Base-by-base conservation (phyloP, 1,139 yeast genomes). In the Suhomyces yuchorum region DNA sequence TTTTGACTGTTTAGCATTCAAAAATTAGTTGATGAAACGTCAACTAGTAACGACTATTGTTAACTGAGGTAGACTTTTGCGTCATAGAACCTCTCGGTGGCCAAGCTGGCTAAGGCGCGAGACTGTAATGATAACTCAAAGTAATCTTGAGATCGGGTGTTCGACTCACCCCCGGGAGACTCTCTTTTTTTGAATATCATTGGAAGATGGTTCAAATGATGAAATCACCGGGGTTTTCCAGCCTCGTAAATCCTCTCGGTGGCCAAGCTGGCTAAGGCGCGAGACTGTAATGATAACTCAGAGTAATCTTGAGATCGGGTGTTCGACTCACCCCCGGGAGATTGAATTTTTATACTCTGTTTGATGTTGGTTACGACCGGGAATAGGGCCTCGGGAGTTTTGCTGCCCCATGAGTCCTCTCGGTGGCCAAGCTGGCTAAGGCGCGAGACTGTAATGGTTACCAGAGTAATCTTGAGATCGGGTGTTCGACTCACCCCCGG, bases 311-410 rank as follows among this genome's bases (percentile, higher is more conserved):
- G 85, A 81, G 86, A 82, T 81, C 88, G 87, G 85, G 87, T 78
- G 88, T 83, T 83, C 88, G 87, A 83, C 81, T 82, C 87, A 78
- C 87, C 84, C 87, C 83, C 85, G 78, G 83, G 87, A 82, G 87
- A 83, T 56, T 65, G n/a, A n/a, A n/a, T n/a, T n/a, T n/a, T n/a
- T n/a, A n/a, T n/a, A n/a, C n/a, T n/a, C n/a, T n/a, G n/a, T n/a
- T n/a, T n/a, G n/a, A n/a, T n/a, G n/a, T n/a, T n/a, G n/a, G n/a
- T n/a, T n/a, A n/a, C n/a, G n/a, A n/a, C n/a, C n/a, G n/a, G n/a
- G n/a, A n/a, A n/a, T n/a, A n/a, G n/a, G n/a, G n/a, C n/a, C n/a
- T n/a, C n/a, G n/a, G n/a, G n/a, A n/a, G n/a, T n/a, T n/a, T n/a
- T n/a, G n/a, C n/a, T n/a, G n/a, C n/a, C n/a, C n/a, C n/a, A n/a